These are phyloP conservation scores for Lentinula guzmanii DNA, from an alignment of 768 basidiomycete genomes.

Conservation along the genomic window DNA sequence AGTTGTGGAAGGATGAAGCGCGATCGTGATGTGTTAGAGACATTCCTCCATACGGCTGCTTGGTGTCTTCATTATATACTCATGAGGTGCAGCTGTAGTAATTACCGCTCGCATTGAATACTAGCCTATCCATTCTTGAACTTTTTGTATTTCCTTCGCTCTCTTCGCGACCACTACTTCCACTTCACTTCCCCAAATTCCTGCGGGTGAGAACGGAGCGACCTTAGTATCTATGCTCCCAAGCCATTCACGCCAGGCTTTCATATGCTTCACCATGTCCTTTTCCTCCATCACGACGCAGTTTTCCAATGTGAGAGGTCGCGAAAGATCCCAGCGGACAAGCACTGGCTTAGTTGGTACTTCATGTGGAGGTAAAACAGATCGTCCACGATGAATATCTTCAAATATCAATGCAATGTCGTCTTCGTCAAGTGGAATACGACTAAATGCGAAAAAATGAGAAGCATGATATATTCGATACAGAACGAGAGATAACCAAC, in stretches of 20 bases:
- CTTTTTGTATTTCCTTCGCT: conserved; percentile 50
- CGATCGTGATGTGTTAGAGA: too few relatives aligned
- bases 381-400: conserved; percentile 77
- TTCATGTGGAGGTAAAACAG: conserved; percentile 70
- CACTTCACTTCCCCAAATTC: conserved; percentile 69
- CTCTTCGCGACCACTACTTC: conserved; percentile 52
- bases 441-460: conserved; percentile 31
- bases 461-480: not conserved
- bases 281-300: conserved; percentile 76
- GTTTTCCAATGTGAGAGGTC: conserved; percentile 69
- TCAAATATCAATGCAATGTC: conserved; percentile 85
- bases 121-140: conserved; percentile 43
- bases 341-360: conserved; percentile 70
- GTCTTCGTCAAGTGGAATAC: conserved; percentile 74
- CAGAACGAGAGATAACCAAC: conserved; percentile 29
- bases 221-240: not conserved
- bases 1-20: too few relatives aligned
- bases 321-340: conserved; percentile 71
- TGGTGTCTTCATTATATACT: too few relatives aligned
- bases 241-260: conserved; percentile 29
- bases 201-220: conserved; percentile 30
- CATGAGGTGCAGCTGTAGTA: too few relatives aligned
- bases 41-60: too few relatives aligned
- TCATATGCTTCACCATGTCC: conserved; percentile 66
- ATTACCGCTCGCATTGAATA: too few relatives aligned